Percentiles rank a stretch among this genome's conserved stretches.
phyloP scores from a whole-genome alignment of 1,284 basidiomycete genomes.

The Trichosporon inkin region DNA sequence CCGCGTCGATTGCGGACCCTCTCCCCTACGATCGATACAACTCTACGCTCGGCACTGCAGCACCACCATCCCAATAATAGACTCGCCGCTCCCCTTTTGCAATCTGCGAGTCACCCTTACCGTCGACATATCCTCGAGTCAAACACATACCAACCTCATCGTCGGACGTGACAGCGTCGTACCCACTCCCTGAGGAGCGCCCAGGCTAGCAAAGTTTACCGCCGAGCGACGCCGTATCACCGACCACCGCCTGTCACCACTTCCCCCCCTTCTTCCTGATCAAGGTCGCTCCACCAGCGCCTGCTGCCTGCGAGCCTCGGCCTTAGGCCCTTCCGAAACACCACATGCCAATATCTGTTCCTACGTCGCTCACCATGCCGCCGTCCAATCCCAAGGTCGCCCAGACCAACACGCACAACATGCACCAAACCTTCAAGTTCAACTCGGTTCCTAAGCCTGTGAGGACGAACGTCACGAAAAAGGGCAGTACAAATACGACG shows the following conservation, averaged over 20 bases:
- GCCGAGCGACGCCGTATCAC: background rate
- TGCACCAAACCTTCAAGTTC: conserved; percentile 8
- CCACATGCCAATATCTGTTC: background rate
- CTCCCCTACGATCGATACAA: too few relatives aligned
- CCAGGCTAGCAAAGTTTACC: background rate
- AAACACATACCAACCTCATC: background rate
- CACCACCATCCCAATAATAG: background rate
- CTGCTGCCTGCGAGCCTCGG: background rate
- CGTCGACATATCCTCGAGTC: background rate
- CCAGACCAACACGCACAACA: conserved; percentile 4
- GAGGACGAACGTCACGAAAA: background rate
- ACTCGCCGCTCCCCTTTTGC: background rate
- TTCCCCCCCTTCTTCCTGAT: background rate
- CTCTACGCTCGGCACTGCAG: background rate
- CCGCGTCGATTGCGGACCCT: too few relatives aligned
- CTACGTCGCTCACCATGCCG: background rate
- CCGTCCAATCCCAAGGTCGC: background rate
- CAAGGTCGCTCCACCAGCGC: background rate
- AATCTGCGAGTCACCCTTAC: background rate
- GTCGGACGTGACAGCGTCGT: conserved; percentile 6
- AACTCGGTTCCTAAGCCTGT: conserved; percentile 3
- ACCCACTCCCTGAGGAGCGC: background rate
- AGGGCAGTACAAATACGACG: background rate
- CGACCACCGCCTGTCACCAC: background rate
- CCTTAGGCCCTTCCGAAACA: background rate